Percentiles rank a stretch among this genome's conserved stretches.
These are phyloP conservation scores for Phytophthora nicotianae DNA, from an alignment of 352 stramenopile species.

Conservation along the genomic window DNA sequence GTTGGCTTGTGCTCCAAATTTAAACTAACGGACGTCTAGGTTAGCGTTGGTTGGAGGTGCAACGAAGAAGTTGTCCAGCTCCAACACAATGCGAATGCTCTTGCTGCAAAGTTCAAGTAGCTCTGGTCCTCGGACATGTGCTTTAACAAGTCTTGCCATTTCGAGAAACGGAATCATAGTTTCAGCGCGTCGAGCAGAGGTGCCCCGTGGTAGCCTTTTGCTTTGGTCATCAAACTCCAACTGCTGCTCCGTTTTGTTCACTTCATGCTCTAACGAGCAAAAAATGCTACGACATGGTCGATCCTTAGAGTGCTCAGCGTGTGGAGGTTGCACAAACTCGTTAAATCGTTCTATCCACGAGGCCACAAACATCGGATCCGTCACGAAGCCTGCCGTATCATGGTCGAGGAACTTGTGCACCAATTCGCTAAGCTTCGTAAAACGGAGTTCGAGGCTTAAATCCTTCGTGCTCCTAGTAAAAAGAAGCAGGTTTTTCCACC, in stretches of 20 bases:
- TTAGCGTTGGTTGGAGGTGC: neutral
- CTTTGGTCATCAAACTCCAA: constrained; percentile 64
- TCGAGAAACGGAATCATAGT: constrained; percentile 27
- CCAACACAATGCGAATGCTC: constrained; percentile 42
- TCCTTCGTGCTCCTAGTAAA: constrained; percentile 43
- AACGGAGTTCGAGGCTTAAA: constrained; percentile 46
- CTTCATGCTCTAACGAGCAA: constrained; percentile 62
- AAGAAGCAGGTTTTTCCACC: constrained; percentile 44
- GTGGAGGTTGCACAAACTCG: constrained; percentile 41
- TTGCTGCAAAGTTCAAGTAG: constrained; percentile 47
- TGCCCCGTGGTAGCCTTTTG: constrained; percentile 42
- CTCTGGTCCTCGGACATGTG: constrained; percentile 45
- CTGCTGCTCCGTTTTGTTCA: constrained; percentile 56
- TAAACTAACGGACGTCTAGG: neutral
- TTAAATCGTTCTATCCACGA: constrained; percentile 33
- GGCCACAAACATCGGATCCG: constrained; percentile 32
- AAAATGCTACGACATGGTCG: constrained; percentile 52
- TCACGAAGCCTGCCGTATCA: constrained; percentile 14
- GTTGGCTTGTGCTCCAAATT: neutral
- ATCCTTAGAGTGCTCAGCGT: constrained; percentile 54
- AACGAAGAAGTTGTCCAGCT: constrained; percentile 59
- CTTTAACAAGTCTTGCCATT: constrained; percentile 32
- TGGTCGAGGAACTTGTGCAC: constrained; percentile 10
- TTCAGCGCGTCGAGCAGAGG: constrained; percentile 32
- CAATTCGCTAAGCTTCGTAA: constrained; percentile 29